Evolutionary conservation across 306 rosid genomes (phyloP), one percentile per base, ranked within the genome.

Genomic region (Betula pendula): DNA sequence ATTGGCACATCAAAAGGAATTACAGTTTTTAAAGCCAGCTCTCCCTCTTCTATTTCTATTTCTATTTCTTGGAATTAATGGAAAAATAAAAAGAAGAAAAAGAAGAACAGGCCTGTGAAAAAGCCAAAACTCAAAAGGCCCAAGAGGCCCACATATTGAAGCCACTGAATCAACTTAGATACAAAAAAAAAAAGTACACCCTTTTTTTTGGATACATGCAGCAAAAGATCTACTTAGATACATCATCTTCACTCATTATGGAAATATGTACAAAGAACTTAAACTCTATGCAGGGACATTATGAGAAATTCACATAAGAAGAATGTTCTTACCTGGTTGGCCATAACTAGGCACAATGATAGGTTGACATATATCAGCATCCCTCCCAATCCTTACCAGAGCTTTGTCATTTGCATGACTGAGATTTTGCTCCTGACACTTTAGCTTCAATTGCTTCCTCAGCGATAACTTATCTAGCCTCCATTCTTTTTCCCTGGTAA

Each of bases 371-470:
- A 80, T 31, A 68, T 88, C 86, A 74, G 88, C 74, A 80, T 85
- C 84, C 68, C 80, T 70, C 71, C 96, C 97, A 89, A 84, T 77
- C 81, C 73, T 66, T 71, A 75, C 84, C 27, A 88, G 77, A 72
- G 85, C 85, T 71, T 56, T 88, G 80, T 87, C 92, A 49, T 81
- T 90, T 60, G 77, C 38, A 76, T 91, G 77, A 81, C 78, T 80
- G 78, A 73, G 87, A 74, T 86, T 92, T 79, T 96, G 92, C 78
- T 89, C 99, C 85, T 87, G 99, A 83, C 99, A 96, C 83, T 96
- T 96, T 38, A 92, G 85, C 87, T 96, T 96, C 84, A 96, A 81
- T 77, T 88, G 91, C 90, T 96, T 96, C 88, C 88, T 93, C 82
- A 93, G 73, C 75, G 99, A 96, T 83, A 96, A 79, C 79, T 92